phyloP scores from a whole-genome alignment of 345 rosid genomes.

The Hypericum androsaemum region DNA sequence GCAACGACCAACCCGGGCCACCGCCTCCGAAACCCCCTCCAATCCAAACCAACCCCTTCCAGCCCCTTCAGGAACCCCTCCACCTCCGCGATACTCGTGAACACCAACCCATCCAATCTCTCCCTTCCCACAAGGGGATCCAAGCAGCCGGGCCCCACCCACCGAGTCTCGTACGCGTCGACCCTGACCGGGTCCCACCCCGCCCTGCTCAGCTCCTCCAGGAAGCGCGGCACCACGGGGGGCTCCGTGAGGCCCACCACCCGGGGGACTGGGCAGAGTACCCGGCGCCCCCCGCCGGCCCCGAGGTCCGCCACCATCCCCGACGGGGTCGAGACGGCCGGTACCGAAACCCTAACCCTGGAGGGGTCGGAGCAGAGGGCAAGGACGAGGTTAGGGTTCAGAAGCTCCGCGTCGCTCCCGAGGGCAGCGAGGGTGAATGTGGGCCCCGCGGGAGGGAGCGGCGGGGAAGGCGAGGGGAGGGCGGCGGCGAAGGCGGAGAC shows the following conservation, averaged over 20 bases:
- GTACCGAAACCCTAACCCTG: conserved; percentile 24
- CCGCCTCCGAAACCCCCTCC: conserved; percentile 36
- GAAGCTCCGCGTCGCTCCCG: conserved; percentile 42
- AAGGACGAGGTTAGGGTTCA: conserved; percentile 22
- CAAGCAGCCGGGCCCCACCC: conserved; percentile 41
- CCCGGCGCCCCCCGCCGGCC: conserved; percentile 27
- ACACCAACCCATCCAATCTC: conserved; percentile 31
- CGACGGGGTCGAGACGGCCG: conserved; percentile 33
- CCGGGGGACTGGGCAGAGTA: conserved; percentile 42
- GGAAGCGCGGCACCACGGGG: conserved; percentile 42
- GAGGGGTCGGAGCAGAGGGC: conserved; percentile 17
- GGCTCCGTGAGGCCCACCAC: conserved; percentile 47
- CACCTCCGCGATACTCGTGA: conserved; percentile 47
- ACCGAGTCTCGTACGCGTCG: conserved; percentile 49
- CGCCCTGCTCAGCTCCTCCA: conserved; percentile 24
- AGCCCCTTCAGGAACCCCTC: conserved; percentile 44
- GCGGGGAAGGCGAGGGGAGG: conserved; percentile 12
- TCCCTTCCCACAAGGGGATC: conserved; percentile 21
- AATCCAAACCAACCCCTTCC: conserved; percentile 38
- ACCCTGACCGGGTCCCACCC: conserved; percentile 42
- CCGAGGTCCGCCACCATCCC: conserved; percentile 33
- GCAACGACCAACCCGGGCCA: conserved; percentile 41
- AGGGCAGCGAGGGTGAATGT: conserved; percentile 31
- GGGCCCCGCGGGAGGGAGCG: conserved; percentile 21
- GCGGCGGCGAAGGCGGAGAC: conserved; percentile 31